Evolutionary conservation across 345 rosid genomes (phyloP).

Genomic region (Lepidium didymum): DNA sequence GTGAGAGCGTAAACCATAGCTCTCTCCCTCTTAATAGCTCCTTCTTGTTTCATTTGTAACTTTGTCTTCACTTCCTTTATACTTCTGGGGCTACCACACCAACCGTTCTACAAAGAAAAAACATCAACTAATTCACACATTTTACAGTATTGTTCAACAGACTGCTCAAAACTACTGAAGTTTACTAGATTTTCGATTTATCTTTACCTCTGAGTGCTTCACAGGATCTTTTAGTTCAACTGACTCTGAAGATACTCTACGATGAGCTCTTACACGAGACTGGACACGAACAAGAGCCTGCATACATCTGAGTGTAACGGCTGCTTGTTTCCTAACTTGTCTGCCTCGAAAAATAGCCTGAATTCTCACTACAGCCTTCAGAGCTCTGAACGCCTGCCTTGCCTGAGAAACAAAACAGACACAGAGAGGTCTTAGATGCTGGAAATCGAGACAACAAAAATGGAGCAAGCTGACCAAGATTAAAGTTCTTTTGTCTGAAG

Average conservation of each 20-base stretch:
- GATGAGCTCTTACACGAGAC: constrained; percentile 62
- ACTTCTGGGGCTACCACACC: constrained; percentile 70
- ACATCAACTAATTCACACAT: background rate
- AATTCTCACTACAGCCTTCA: constrained; percentile 83
- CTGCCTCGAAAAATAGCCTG: constrained; percentile 85
- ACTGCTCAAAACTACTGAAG: background rate
- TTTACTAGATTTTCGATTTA: background rate
- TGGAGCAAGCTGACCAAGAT: background rate
- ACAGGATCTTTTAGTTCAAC: constrained; percentile 35
- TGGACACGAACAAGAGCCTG: constrained; percentile 95
- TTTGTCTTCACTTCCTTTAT: constrained; percentile 54
- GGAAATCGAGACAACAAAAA: background rate
- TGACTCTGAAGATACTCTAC: constrained; percentile 32
- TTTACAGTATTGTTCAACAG: background rate
- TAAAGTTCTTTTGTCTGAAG: background rate
- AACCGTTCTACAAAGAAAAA: constrained; percentile 43
- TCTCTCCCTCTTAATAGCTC: constrained; percentile 85
- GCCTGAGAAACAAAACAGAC: constrained; percentile 38
- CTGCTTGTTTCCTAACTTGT: constrained; percentile 86
- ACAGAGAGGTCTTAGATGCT: background rate
- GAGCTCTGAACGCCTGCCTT: constrained; percentile 71
- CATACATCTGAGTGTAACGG: constrained; percentile 87
- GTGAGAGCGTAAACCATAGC: constrained; percentile 64
- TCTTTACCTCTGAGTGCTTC: constrained; percentile 70
- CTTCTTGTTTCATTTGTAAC: constrained; percentile 72